Percentiles rank a stretch among this genome's conserved stretches.
Evolutionary conservation across 495 filamentous ascomycete species (phyloP).

Genomic region (Rostrohypoxylon terebratum): DNA sequence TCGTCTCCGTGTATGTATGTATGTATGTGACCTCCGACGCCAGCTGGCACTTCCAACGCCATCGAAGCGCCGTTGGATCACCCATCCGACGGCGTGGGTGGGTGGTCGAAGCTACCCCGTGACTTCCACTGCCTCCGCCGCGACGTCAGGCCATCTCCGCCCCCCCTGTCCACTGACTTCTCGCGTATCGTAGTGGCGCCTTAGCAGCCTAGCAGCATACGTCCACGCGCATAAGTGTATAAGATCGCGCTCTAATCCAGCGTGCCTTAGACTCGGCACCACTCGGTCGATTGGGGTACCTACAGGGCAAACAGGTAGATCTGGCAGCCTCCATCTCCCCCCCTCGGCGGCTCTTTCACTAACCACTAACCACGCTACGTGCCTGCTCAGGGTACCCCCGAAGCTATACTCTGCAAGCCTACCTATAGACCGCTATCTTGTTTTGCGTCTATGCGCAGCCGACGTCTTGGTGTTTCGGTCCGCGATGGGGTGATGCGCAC

Average conservation of each 20-base stretch:
- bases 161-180: neutral
- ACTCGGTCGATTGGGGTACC: constrained; percentile 28
- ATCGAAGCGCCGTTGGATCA: neutral
- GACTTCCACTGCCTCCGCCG: neutral
- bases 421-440: constrained; percentile 7
- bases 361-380: neutral
- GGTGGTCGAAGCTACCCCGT: neutral
- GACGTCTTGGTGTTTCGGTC: constrained; percentile 16
- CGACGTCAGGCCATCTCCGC: neutral
- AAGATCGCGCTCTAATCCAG: neutral
- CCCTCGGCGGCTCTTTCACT: constrained; percentile 13
- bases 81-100: neutral
- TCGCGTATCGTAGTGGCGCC: constrained; percentile 1
- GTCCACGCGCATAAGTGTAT: neutral
- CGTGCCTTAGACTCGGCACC: constrained; percentile 13
- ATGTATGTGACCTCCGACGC: neutral
- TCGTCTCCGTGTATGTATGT: neutral
- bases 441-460: constrained; percentile 15
- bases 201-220: neutral
- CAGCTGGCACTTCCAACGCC: neutral
- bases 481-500: constrained; percentile 10
- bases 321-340: neutral
- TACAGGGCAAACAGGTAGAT: no score
- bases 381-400: neutral
- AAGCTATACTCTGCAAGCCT: constrained; percentile 6